Base-by-base conservation (phyloP, 129 eudicot genomes). In the Tagetes patula region DNA sequence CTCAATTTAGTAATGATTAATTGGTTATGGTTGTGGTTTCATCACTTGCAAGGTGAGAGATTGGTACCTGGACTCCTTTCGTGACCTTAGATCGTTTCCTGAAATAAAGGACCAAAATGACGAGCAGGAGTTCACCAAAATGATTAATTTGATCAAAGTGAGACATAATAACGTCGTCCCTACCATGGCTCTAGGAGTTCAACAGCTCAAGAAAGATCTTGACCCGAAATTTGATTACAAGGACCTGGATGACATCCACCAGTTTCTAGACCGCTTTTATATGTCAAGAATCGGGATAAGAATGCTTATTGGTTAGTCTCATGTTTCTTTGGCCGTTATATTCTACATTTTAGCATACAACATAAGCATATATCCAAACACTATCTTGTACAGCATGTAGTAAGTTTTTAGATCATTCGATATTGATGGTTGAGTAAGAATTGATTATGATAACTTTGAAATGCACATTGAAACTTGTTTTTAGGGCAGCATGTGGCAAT, bases 101-200 rank as follows among this genome's bases (percentile, higher is more conserved):
- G 93, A 88, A 27, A 88, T 94, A 75, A 94, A 87, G 71, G 85
- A 88, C 76, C 80, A 56, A 20, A 94, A 73, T 42, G 93, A 88
- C 36, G 99, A 94, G 76, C 71, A 84, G 79, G 89, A 88, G 0
- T 94, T 94, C 55, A 94, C 99, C 4, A 70, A 90, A 71, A 94
- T 90, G 99, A 86, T 94, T 68, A 86, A 88, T 66, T 69, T 90
- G 91, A 78, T 94, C 65, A 94, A 94, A 74, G 99, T 94, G 40
- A 86, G 99, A 79, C 99, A 94, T 79, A 94, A 94, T 76, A 90
- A 94, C 77, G 99, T 94, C 20, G 99, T 94, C 53, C 98, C 99
- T 20, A 88, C 89, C 70, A 88, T 94, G 97, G 97, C 97, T 73
- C 68, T 94, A 80, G 99, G 99, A 67, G 89, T 94, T 31, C 96